Conservation (phyloP, 306 rosid species). For the Hippophae tibetana region DNA sequence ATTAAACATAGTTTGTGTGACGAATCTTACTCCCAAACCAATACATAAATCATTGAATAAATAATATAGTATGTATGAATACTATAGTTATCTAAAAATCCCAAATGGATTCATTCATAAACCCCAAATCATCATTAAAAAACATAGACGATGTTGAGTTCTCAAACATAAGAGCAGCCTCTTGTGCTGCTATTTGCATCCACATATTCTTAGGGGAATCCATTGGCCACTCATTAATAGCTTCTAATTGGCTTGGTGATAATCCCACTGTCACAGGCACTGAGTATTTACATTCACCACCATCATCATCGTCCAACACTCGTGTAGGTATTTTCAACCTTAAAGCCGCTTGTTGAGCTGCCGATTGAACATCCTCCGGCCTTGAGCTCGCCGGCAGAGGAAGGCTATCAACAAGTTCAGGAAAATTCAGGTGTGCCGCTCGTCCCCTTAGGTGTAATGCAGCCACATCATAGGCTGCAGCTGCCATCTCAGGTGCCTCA, state of each 20-base stretch:
- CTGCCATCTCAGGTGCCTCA: conserved; percentile 67
- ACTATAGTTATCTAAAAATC: neutral
- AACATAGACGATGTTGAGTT: neutral
- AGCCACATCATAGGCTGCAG: conserved; percentile 85
- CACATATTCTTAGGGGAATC: conserved; percentile 75
- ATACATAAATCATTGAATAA: neutral
- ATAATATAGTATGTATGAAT: neutral
- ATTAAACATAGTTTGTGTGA: too few relatives aligned
- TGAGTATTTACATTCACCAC: neutral
- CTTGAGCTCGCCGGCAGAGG: conserved; percentile 46
- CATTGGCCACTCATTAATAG: conserved; percentile 78
- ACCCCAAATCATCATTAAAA: neutral
- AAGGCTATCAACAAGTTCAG: conserved; percentile 34
- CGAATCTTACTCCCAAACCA: too few relatives aligned
- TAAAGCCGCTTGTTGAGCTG: conserved; percentile 78
- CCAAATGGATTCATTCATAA: neutral
- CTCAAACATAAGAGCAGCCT: conserved; percentile 22
- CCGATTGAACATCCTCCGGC: conserved; percentile 46
- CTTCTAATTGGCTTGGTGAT: conserved; percentile 66
- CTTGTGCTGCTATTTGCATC: conserved; percentile 53
- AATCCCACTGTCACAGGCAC: conserved; percentile 38
- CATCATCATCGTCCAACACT: neutral
- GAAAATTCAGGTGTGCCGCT: conserved; percentile 52
- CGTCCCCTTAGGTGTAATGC: conserved; percentile 61
- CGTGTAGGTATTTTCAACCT: conserved; percentile 5